Percentiles rank a stretch among this genome's conserved stretches.
Evolutionary conservation across 176 grass and related monocot species (phyloP).

Genomic region (Coix lacrymajobi): DNA sequence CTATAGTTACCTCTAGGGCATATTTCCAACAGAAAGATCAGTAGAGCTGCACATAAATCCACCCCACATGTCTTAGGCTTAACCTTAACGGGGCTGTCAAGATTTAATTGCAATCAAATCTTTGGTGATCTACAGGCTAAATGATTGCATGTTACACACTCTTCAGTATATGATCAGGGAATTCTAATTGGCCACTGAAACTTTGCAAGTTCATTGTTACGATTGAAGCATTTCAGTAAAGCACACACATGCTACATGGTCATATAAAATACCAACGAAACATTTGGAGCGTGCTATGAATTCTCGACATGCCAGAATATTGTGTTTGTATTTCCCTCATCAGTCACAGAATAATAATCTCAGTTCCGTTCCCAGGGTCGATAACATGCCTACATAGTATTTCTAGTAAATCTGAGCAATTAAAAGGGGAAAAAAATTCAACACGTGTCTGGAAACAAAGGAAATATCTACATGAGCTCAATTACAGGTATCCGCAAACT

Average conservation of each 20-base stretch:
- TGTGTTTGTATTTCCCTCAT: not conserved
- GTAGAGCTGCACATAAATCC: too few species aligned
- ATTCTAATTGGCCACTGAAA: not conserved
- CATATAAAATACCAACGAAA: not conserved
- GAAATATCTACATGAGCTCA: conserved; percentile 33
- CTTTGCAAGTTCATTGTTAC: not conserved
- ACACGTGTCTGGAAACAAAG: not conserved
- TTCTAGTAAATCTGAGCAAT: not conserved
- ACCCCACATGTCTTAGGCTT: too few species aligned
- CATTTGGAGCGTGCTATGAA: not conserved
- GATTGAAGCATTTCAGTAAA: not conserved
- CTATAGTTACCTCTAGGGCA: too few species aligned
- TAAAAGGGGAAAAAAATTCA: not conserved
- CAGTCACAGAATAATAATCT: not conserved
- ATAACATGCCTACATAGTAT: not conserved
- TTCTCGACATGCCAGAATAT: not conserved
- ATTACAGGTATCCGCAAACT: conserved; percentile 15
- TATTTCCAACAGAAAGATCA: too few species aligned
- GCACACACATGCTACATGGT: not conserved
- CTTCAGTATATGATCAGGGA: not conserved
- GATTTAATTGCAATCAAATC: too few species aligned
- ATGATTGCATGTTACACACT: not conserved
- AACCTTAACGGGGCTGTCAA: too few species aligned
- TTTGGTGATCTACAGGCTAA: not conserved
- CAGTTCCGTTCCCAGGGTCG: not conserved